These are phyloP conservation scores for Schrenkiella parvula DNA, from an alignment of 345 rosid species.

Conservation along the genomic window DNA sequence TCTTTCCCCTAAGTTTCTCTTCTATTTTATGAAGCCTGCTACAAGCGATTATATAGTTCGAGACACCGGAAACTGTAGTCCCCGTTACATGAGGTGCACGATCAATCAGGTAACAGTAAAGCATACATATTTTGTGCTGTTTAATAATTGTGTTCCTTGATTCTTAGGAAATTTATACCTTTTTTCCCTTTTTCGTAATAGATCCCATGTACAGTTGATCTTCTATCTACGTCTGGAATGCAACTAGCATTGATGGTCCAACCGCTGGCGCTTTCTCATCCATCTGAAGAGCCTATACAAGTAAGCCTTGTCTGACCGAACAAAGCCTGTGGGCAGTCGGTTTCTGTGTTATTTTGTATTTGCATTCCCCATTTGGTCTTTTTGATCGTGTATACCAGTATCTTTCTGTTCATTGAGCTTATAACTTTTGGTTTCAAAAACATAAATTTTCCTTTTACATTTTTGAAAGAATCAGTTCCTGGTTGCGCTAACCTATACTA, in stretches of 20 bases:
- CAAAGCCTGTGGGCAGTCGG: background rate
- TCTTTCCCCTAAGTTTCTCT: constrained; percentile 7
- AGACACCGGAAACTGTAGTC: constrained; percentile 97
- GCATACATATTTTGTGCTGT: no score
- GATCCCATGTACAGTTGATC: constrained; percentile 97
- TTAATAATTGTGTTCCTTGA: background rate
- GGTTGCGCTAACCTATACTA: constrained; percentile 12
- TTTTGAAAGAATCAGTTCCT: background rate
- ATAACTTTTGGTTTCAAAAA: constrained; percentile 6
- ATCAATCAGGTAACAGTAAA: constrained; percentile 71
- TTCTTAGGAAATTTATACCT: background rate
- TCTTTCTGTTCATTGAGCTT: constrained; percentile 1
- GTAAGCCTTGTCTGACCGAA: constrained; percentile 37
- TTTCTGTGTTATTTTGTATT: constrained; percentile 2
- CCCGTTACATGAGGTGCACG: constrained; percentile 98
- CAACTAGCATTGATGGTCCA: constrained; percentile 88
- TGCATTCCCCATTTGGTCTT: background rate
- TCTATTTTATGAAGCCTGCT: constrained; percentile 63
- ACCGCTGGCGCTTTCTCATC: constrained; percentile 94
- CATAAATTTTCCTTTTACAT: background rate
- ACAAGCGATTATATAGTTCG: constrained; percentile 79
- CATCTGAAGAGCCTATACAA: constrained; percentile 95
- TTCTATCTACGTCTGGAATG: constrained; percentile 91
- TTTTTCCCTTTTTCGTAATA: constrained; percentile 32
- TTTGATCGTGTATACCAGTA: background rate